These are phyloP conservation scores for Rhizophagus sp. DNA, from an alignment of 192 early-diverging fungal species.

Conservation along the genomic window DNA sequence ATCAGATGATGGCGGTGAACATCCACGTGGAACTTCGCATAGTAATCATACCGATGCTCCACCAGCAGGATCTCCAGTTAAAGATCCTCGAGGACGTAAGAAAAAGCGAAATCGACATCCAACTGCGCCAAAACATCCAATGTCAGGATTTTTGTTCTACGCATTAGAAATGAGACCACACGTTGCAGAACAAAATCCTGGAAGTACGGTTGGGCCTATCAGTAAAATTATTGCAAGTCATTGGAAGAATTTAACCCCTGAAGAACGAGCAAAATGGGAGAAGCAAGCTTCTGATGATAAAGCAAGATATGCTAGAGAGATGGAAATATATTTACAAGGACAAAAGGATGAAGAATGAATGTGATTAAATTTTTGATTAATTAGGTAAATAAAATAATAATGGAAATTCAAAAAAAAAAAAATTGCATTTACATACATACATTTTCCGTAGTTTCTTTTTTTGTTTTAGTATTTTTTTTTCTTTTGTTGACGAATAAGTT, in stretches of 20 bases:
- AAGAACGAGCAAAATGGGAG: slow-evolving; percentile 52
- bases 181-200: slow-evolving; percentile 64
- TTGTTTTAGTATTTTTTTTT: too few relatives aligned
- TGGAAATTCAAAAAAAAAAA: too few relatives aligned
- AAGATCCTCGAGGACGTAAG: slow-evolving; percentile 48
- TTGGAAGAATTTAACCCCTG: slow-evolving; percentile 62
- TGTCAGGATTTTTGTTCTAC: slow-evolving; percentile 84
- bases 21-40: not conserved
- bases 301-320: slow-evolving; percentile 68
- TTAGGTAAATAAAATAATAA: too few relatives aligned
- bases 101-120: slow-evolving; percentile 76
- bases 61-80: slow-evolving; percentile 10
- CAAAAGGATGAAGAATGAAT: slow-evolving; percentile 21
- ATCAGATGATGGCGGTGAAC: slow-evolving; percentile 11
- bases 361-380: too few relatives aligned
- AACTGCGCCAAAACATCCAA: slow-evolving; percentile 80
- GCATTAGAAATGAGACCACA: slow-evolving; percentile 65
- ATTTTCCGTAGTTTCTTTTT: too few relatives aligned
- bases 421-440: too few relatives aligned
- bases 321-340: slow-evolving; percentile 46
- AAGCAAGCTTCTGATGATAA: slow-evolving; percentile 63
- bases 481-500: too few relatives aligned
- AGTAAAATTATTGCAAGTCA: slow-evolving; percentile 71
- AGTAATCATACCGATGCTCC: not conserved
- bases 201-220: slow-evolving; percentile 71